These are phyloP conservation scores for Pinguiococcus pyrenoidosus DNA, from an alignment of 108 stramenopile species.

Conservation along the genomic window DNA sequence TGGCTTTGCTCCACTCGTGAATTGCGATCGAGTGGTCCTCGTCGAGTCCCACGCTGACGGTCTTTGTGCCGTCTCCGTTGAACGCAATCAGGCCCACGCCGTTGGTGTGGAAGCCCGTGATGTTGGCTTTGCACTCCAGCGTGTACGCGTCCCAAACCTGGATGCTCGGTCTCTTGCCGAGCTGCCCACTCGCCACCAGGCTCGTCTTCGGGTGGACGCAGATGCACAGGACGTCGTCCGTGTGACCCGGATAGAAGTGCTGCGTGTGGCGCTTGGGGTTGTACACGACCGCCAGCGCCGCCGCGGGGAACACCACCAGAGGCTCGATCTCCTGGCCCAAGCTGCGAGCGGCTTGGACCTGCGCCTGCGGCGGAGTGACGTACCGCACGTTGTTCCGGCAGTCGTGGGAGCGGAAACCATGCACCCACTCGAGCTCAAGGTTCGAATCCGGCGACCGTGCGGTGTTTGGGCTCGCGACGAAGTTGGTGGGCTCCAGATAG, in stretches of 20 bases:
- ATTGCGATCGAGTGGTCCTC: neutral
- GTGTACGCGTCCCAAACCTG: slow-evolving; percentile 4
- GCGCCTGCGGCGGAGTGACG: no score
- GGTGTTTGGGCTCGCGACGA: no score
- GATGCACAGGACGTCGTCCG: slow-evolving; percentile 23
- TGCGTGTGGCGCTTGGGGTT: slow-evolving; percentile 19
- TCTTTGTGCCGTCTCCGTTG: neutral
- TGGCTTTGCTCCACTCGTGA: neutral
- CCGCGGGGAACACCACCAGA: slow-evolving; percentile 12
- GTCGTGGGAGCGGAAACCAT: no score
- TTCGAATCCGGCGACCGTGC: neutral
- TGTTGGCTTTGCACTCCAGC: neutral
- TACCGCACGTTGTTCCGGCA: no score
- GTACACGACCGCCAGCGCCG: slow-evolving; percentile 30
- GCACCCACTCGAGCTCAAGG: slow-evolving; percentile 9
- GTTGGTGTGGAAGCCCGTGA: neutral
- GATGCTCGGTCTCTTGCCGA: slow-evolving; percentile 1
- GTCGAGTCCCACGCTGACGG: neutral
- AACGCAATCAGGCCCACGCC: slow-evolving; percentile 3
- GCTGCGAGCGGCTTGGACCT: neutral
- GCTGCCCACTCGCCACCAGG: slow-evolving; percentile 6
- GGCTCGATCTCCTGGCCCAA: neutral
- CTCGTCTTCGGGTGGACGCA: slow-evolving; percentile 7
- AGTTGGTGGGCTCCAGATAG: no score
- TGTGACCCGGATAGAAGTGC: slow-evolving; percentile 28